Evolutionary conservation across 129 eudicot species (phyloP).

Genomic region (sunflower (Helianthus annuus)): DNA sequence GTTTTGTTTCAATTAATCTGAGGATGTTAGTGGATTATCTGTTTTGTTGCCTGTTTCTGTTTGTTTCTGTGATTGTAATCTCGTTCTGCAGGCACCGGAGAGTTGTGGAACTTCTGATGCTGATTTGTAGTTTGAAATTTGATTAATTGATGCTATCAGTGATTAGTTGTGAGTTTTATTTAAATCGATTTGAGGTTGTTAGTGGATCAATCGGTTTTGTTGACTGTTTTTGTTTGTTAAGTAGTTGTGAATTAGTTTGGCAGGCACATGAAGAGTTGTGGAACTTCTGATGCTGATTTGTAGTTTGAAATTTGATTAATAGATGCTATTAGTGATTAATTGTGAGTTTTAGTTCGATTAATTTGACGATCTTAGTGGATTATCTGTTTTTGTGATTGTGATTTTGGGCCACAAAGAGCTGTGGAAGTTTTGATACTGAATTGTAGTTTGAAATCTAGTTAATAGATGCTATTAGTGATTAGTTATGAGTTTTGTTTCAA

Average conservation of each 20-base stretch:
- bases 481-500: no score
- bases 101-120: neutral
- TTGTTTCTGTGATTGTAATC: neutral
- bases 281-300: neutral
- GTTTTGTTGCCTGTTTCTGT: neutral
- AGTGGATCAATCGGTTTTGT: slow-evolving; percentile 6
- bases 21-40: slow-evolving; percentile 8
- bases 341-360: neutral
- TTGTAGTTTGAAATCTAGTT: no score
- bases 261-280: neutral
- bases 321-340: no score
- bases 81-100: neutral
- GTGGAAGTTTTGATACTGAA: neutral
- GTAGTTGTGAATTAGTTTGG: no score
- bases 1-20: neutral
- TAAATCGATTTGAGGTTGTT: neutral
- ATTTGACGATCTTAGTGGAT: slow-evolving; percentile 2
- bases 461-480: no score
- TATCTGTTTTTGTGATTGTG: neutral
- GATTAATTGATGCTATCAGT: no score
- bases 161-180: no score
- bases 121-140: no score
- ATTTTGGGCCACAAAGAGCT: neutral
- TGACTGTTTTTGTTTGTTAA: neutral
- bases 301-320: no score